Conservation (phyloP, 2,329 filamentous ascomycete genomes). For the Endocalyx cinctus region DNA sequence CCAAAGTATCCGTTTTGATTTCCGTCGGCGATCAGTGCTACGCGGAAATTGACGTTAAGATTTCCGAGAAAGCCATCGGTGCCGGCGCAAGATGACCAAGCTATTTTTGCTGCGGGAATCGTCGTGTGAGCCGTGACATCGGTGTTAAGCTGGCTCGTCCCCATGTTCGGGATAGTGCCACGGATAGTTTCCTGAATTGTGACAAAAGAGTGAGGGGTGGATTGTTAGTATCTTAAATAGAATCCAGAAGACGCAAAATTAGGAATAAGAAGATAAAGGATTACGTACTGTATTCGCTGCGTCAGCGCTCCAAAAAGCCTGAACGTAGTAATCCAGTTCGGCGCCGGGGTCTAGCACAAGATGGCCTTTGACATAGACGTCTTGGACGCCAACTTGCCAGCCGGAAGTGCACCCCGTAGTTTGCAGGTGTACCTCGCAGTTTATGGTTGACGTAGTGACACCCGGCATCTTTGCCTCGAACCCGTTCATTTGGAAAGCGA, state of each 20-base stretch:
- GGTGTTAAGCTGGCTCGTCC: slow-evolving; percentile 19
- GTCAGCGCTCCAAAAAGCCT: slow-evolving; percentile 32
- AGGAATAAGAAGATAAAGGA: not conserved
- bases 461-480: slow-evolving; percentile 19
- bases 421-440: slow-evolving; percentile 35
- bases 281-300: slow-evolving; percentile 28
- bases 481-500: slow-evolving; percentile 22
- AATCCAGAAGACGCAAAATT: not conserved
- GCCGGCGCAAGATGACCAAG: slow-evolving; percentile 32
- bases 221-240: slow-evolving; percentile 2
- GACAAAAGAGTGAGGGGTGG: too few relatives aligned
- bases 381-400: slow-evolving; percentile 34
- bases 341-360: slow-evolving; percentile 29
- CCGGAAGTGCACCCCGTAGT: slow-evolving; percentile 25
- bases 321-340: slow-evolving; percentile 28
- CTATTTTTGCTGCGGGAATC: slow-evolving; percentile 19
- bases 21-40: slow-evolving; percentile 28
- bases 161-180: slow-evolving; percentile 22
- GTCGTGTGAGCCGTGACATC: slow-evolving; percentile 25
- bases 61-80: slow-evolving; percentile 30
- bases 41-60: slow-evolving; percentile 37
- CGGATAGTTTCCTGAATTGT: slow-evolving; percentile 16
- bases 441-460: slow-evolving; percentile 22
- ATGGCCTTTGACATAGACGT: slow-evolving; percentile 28
- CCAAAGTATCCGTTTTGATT: slow-evolving; percentile 29